phyloP scores from a whole-genome alignment of 805 yeast species.

The Danielozyma ontarioensis region DNA sequence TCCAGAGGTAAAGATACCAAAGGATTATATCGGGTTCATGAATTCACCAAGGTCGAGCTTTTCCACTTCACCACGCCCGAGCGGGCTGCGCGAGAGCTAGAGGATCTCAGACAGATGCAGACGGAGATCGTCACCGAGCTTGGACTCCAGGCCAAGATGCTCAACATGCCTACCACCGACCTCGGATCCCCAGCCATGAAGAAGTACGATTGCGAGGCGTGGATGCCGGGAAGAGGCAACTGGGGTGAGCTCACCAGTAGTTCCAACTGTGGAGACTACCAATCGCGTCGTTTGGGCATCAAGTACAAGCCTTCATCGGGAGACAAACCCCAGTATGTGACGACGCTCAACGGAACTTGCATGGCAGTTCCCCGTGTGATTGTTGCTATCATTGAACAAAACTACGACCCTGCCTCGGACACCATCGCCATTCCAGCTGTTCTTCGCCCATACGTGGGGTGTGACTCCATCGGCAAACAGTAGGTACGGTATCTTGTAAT shows the following conservation, averaged over 20 bases:
- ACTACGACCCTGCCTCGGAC: slow-evolving; percentile 55
- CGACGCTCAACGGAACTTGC: slow-evolving; percentile 92
- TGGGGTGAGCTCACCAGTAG: slow-evolving; percentile 94
- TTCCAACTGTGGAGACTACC: slow-evolving; percentile 90
- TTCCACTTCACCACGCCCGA: slow-evolving; percentile 63
- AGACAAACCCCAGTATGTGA: slow-evolving; percentile 47
- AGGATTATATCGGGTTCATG: slow-evolving; percentile 93
- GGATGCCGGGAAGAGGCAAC: slow-evolving; percentile 94
- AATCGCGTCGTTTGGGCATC: slow-evolving; percentile 76
- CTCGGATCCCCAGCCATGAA: slow-evolving; percentile 90
- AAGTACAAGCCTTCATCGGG: slow-evolving; percentile 37
- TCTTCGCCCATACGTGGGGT: slow-evolving; percentile 70
- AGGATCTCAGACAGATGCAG: slow-evolving; percentile 61
- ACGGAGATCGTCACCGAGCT: slow-evolving; percentile 55
- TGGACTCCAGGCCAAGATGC: slow-evolving; percentile 75
- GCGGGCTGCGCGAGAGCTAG: slow-evolving; percentile 47
- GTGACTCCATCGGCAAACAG: slow-evolving; percentile 29
- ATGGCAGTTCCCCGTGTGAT: slow-evolving; percentile 91
- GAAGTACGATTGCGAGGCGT: slow-evolving; percentile 91
- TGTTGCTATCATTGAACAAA: slow-evolving; percentile 84
- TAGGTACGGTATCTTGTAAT: too few relatives aligned
- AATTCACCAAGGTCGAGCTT: slow-evolving; percentile 90
- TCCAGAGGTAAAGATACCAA: slow-evolving; percentile 90
- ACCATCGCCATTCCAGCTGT: slow-evolving; percentile 62
- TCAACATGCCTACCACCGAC: slow-evolving; percentile 87